These are phyloP conservation scores for Mucor saturninus DNA, from an alignment of 371 early-diverging fungal species.

Conservation along the genomic window DNA sequence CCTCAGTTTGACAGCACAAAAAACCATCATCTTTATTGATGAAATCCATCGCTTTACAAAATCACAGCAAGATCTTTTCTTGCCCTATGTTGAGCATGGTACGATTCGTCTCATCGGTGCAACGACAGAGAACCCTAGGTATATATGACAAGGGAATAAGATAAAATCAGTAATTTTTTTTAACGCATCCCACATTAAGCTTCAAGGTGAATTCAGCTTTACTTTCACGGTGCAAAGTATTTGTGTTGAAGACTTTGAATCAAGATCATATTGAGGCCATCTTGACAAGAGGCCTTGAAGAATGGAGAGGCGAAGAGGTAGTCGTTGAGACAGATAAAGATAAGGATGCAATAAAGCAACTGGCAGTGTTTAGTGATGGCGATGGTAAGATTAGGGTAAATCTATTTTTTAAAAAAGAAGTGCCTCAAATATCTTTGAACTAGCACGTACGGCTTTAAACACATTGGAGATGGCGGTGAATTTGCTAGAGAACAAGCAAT, in stretches of 20 bases:
- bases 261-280: constrained; percentile 63
- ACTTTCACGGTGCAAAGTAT: constrained; percentile 80
- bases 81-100: constrained; percentile 84
- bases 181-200: constrained; percentile 11
- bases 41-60: constrained; percentile 92
- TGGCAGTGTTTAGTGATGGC: constrained; percentile 71
- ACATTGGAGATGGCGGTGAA: constrained; percentile 69
- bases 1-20: constrained; percentile 58
- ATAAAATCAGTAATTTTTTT: neutral
- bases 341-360: constrained; percentile 36
- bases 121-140: constrained; percentile 91
- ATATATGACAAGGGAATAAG: neutral
- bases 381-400: constrained; percentile 53
- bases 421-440: neutral
- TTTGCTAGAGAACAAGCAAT: constrained; percentile 32
- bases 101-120: constrained; percentile 81
- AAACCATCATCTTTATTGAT: constrained; percentile 82
- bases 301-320: constrained; percentile 43
- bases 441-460: constrained; percentile 74
- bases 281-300: constrained; percentile 57
- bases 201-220: constrained; percentile 85
- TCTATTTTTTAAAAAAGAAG: neutral
- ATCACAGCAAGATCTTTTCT: constrained; percentile 86
- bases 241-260: constrained; percentile 71
- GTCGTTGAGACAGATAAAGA: constrained; percentile 25